Percentiles rank a stretch among this genome's conserved stretches.
Conservation (phyloP, 2,329 filamentous ascomycete genomes). For the Fusarium sp. region DNA sequence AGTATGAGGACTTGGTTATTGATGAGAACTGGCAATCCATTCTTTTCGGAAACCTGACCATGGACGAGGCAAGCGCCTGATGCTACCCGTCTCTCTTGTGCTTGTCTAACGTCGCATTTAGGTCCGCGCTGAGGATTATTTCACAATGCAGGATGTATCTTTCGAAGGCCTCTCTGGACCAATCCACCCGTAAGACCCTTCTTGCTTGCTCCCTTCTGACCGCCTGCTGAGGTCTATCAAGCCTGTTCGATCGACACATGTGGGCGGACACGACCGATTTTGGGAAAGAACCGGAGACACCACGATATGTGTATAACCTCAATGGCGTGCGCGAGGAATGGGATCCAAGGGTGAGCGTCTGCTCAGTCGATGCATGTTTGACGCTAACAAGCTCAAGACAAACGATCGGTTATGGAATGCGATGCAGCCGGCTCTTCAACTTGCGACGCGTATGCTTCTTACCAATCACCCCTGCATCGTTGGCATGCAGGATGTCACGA, state of each 20-base stretch:
- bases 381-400: conserved; percentile 14
- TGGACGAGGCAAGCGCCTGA: conserved; percentile 44
- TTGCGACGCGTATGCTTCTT: conserved; percentile 41
- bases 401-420: conserved; percentile 46
- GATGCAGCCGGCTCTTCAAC: conserved; percentile 45
- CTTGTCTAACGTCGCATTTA: conserved; percentile 14
- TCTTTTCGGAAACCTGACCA: conserved; percentile 46
- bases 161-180: conserved; percentile 31
- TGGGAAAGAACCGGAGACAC: not conserved
- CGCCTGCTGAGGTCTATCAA: conserved; percentile 8
- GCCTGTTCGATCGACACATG: conserved; percentile 21
- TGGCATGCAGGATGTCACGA: conserved; percentile 40
- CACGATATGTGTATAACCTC: conserved; percentile 36
- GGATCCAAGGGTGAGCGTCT: conserved; percentile 37
- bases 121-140: conserved; percentile 40
- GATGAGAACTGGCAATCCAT: conserved; percentile 49
- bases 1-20: conserved; percentile 39
- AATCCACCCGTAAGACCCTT: conserved; percentile 38
- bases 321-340: conserved; percentile 40
- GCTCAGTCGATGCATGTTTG: not conserved
- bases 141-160: conserved; percentile 31
- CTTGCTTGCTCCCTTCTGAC: not conserved
- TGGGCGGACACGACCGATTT: conserved; percentile 19
- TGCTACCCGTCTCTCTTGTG: not conserved
- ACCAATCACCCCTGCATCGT: conserved; percentile 34